phyloP scores from a whole-genome alignment of 129 eudicot species.

The Heracleum sosnowskyi region DNA sequence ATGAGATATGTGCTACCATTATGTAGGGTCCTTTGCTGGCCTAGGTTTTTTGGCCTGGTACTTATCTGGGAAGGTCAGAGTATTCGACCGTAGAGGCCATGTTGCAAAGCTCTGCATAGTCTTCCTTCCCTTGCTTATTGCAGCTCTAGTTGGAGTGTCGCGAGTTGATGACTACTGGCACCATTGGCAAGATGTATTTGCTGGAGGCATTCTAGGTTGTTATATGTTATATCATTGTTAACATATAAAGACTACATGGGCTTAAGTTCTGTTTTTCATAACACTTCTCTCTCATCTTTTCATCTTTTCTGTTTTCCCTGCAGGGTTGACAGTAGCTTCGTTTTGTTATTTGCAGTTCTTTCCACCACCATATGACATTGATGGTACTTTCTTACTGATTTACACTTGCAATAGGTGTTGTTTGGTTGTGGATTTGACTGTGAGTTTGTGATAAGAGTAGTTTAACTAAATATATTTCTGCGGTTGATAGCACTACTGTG shows the following conservation, averaged over 20 bases:
- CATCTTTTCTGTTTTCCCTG: not conserved
- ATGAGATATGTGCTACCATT: not conserved
- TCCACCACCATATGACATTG: constrained; percentile 20
- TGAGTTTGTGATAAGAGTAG: not conserved
- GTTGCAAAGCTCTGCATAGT: constrained; percentile 25
- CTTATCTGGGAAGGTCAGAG: constrained; percentile 34
- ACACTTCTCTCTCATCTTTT: not conserved
- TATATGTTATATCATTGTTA: not conserved
- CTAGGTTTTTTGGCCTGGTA: constrained; percentile 43
- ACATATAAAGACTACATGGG: not conserved
- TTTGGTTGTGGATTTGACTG: not conserved
- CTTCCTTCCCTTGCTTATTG: constrained; percentile 16
- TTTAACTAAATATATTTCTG: not conserved
- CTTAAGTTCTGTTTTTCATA: not conserved
- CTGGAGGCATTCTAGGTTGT: constrained; percentile 18
- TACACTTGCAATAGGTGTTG: not conserved
- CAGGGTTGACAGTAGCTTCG: constrained; percentile 21
- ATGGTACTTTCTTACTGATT: constrained; percentile 10
- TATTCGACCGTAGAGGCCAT: constrained; percentile 21
- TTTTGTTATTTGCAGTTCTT: constrained; percentile 17
- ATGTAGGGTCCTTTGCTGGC: constrained; percentile 49
- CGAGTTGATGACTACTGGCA: constrained; percentile 29
- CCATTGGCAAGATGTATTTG: constrained; percentile 23
- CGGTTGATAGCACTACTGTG: not conserved
- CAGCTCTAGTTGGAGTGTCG: constrained; percentile 21